Base-by-base conservation (phyloP, 2,329 filamentous ascomycete species). In the Arthroderma sp. region DNA sequence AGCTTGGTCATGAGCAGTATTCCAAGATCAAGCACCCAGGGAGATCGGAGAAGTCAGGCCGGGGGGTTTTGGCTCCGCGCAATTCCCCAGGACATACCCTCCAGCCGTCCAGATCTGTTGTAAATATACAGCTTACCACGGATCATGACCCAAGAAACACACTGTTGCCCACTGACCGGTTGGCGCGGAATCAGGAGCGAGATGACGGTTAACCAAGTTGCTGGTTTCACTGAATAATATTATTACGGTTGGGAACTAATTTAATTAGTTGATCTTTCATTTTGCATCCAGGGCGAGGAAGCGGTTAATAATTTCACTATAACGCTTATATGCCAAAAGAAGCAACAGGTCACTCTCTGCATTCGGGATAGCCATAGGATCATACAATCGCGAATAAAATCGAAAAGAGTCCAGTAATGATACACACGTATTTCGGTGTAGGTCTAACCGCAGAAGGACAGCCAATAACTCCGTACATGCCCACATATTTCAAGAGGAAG, bases 381-480 rank as follows among this genome's bases (percentile, higher is more conserved):
- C 13, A 19, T 33, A 47, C 23, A 51, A 25, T 15, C 11, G 15
- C 44, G 7, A 51, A 33, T 33, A 51, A 19, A 43, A 33, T 51
- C n/a, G 6, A 19, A 51, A 31, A 51, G 6, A 31, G 17, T 33
- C 44, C 25, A 51, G 28, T 33, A 51, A 51, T 31, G 23, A 11
- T 51, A 51, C 44, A 51, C 28, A 51, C n/a, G n/a, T 11, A 51
- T 13, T 49, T 44, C 41, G 15, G 41, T 44, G 41, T 44, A 44
- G 25, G n/a, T 51, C 25, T 51, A 31, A 51, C 44, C 15, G 44
- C 25, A 51, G 23, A 51, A 33, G 25, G 25, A 31, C 44, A 51
- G 25, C 28, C 44, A 51, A 54, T n/a, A 54, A 54, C 51, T 54
- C 51, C 51, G 15, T 54, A 54, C 31, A 54, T 54, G 51, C 51